phyloP scores from a whole-genome alignment of 352 stramenopile genomes.

The Phytopythium ostracodes region DNA sequence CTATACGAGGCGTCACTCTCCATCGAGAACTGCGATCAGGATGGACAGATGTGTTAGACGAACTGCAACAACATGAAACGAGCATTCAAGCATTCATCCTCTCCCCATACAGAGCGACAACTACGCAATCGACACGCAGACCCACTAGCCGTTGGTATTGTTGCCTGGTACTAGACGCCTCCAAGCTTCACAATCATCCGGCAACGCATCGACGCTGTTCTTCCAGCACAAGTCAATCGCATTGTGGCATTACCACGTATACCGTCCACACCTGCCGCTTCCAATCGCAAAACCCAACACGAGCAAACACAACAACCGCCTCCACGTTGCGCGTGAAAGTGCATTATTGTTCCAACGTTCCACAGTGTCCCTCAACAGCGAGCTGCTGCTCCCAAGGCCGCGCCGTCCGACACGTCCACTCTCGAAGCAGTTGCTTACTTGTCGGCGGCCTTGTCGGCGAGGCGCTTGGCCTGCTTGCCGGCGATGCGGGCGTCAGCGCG shows the following conservation, averaged over 20 bases:
- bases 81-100: too few species aligned
- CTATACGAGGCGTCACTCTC: not conserved
- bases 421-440: slow-evolving; percentile 51
- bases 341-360: slow-evolving; percentile 71
- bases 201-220: too few species aligned
- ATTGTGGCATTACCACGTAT: not conserved
- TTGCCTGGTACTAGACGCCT: too few species aligned
- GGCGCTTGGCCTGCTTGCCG: slow-evolving; percentile 88
- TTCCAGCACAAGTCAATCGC: too few species aligned
- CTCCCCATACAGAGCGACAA: too few species aligned
- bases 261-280: too few species aligned
- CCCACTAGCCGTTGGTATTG: too few species aligned
- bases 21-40: not conserved
- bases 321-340: slow-evolving; percentile 28
- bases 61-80: not conserved
- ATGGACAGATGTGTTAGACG: not conserved
- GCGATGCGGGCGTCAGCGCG: slow-evolving; percentile 83
- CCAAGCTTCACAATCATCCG: too few species aligned
- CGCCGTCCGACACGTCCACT: slow-evolving; percentile 5
- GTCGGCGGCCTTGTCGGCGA: slow-evolving; percentile 84
- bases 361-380: slow-evolving; percentile 41
- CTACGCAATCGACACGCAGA: too few species aligned
- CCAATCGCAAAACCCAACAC: not conserved
- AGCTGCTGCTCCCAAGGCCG: slow-evolving; percentile 8
- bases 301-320: slow-evolving; percentile 11